A percentile compares a stretch with the other conserved stretches of the same genome.
Evolutionary conservation across 176 grass and related monocot genomes (phyloP).

Genomic region (Oryza glaberrima): DNA sequence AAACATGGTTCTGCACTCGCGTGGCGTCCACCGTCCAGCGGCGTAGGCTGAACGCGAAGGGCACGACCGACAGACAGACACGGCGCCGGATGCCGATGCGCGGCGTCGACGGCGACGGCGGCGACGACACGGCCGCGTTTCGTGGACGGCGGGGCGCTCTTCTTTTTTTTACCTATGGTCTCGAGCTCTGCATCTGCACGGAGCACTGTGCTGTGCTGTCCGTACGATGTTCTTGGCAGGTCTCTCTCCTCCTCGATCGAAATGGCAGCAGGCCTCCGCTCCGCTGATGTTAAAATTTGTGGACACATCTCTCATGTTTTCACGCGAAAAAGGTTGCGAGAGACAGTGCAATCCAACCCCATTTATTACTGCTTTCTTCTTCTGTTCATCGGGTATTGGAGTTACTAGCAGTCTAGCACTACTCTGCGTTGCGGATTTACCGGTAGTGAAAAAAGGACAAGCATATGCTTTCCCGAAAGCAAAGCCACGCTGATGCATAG

Average conservation of each 20-base stretch:
- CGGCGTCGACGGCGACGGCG: background rate
- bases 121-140: background rate
- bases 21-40: background rate
- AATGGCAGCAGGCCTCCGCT: background rate
- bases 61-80: background rate
- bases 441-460: background rate
- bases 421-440: background rate
- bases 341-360: background rate
- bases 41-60: background rate
- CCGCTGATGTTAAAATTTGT: background rate
- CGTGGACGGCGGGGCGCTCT: slow-evolving; percentile 30
- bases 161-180: background rate
- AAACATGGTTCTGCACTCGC: too few relatives aligned
- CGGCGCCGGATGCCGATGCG: background rate
- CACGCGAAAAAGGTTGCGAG: background rate
- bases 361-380: background rate
- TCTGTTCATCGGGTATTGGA: background rate
- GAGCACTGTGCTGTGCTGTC: background rate
- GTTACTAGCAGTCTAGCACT: background rate
- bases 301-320: background rate
- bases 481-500: background rate
- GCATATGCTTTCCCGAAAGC: background rate
- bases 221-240: background rate
- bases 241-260: background rate
- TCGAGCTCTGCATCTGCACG: slow-evolving; percentile 19